These are phyloP conservation scores for Orbilia quercus DNA, from an alignment of 2,329 filamentous ascomycete species.

Conservation along the genomic window DNA sequence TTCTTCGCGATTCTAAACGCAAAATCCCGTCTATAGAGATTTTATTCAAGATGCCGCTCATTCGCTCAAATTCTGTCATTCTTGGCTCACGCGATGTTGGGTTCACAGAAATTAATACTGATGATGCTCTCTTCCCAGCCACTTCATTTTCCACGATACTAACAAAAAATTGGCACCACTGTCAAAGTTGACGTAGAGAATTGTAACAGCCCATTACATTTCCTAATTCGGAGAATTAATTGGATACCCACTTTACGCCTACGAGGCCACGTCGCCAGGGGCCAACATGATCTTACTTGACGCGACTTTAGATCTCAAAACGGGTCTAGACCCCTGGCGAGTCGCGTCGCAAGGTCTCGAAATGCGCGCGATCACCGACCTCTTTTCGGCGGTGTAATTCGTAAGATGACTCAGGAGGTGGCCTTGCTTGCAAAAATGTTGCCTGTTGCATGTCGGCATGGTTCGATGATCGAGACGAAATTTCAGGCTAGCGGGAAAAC, in stretches of 20 bases:
- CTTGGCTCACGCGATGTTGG: neutral
- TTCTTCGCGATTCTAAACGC: conserved; percentile 7
- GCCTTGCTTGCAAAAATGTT: neutral
- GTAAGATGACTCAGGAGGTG: conserved; percentile 21
- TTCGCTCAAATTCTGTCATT: neutral
- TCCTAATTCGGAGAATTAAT: conserved; percentile 52
- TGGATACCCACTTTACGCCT: conserved; percentile 10
- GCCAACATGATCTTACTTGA: conserved; percentile 26
- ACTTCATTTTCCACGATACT: conserved; percentile 16
- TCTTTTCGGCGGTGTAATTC: conserved; percentile 21
- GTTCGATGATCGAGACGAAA: conserved; percentile 3
- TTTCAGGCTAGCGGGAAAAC: conserved; percentile 1
- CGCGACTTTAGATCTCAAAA: conserved; percentile 23
- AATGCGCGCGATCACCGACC: conserved; percentile 19
- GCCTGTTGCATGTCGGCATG: neutral
- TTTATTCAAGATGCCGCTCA: neutral
- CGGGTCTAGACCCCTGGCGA: conserved; percentile 7
- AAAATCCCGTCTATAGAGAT: conserved; percentile 15
- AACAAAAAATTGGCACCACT: neutral
- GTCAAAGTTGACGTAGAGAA: conserved; percentile 8
- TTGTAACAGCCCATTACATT: conserved; percentile 38
- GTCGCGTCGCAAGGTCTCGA: conserved; percentile 29
- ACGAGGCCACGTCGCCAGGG: conserved; percentile 32
- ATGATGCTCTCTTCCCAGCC: conserved; percentile 26
- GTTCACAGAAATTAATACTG: neutral